Conservation (phyloP, 2,329 filamentous ascomycete genomes). For the Aspergillus calidoustus region DNA sequence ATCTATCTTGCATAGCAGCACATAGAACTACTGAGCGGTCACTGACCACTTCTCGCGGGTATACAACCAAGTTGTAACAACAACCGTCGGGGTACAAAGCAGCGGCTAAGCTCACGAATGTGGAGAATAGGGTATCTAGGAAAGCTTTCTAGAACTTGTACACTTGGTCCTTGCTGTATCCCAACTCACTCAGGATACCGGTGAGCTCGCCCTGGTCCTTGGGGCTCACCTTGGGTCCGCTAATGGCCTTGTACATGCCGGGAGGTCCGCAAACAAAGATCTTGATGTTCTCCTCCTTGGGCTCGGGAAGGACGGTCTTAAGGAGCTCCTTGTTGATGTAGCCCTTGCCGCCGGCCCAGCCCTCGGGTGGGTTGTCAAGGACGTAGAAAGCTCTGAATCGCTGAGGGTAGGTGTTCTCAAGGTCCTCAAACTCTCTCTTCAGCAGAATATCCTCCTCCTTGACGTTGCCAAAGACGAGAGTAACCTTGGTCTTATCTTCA, state of each 20-base stretch:
- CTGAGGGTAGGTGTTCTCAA: conserved; percentile 95
- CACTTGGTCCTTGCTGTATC: conserved; percentile 85
- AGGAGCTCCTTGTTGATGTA: conserved; percentile 88
- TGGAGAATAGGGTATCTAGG: not conserved
- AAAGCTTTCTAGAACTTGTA: conserved; percentile 77
- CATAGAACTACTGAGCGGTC: not conserved
- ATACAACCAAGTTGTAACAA: not conserved
- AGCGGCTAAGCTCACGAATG: not conserved
- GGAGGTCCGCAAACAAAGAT: conserved; percentile 95
- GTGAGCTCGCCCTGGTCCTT: conserved; percentile 89
- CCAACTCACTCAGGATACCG: conserved; percentile 81
- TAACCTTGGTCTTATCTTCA: conserved; percentile 96
- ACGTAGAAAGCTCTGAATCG: conserved; percentile 96
- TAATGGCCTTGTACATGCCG: conserved; percentile 89
- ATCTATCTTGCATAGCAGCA: conserved; percentile 8
- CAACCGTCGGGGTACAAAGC: conserved; percentile 2
- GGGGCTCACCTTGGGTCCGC: conserved; percentile 87
- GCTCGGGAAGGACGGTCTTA: conserved; percentile 92
- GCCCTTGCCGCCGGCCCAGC: conserved; percentile 77
- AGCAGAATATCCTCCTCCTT: conserved; percentile 88
- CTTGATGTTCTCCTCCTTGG: conserved; percentile 91
- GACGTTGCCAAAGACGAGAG: conserved; percentile 90
- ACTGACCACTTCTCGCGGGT: not conserved
- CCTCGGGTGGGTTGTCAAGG: conserved; percentile 80
- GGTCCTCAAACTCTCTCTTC: conserved; percentile 78